phyloP scores from a whole-genome alignment of 352 stramenopile genomes.

The Pythium apleroticum region DNA sequence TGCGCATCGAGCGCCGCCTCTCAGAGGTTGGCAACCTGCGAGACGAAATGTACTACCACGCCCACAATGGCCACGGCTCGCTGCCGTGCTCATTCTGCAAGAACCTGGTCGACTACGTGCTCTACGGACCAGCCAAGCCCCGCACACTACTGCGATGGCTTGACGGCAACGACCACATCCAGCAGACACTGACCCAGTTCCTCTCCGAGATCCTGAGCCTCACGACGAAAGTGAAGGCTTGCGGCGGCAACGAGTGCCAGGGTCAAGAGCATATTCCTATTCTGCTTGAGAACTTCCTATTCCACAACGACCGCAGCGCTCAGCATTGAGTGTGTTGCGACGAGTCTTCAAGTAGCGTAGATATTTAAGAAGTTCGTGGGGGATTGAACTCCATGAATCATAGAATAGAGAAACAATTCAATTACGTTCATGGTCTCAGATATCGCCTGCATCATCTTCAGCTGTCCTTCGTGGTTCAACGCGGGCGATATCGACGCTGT shows the following conservation, averaged over 20 bases:
- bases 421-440: neutral
- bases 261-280: conserved; percentile 20
- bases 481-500: neutral
- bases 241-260: conserved; percentile 12
- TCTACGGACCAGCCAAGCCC: conserved; percentile 18
- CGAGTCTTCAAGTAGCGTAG: neutral
- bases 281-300: conserved; percentile 15
- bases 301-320: neutral
- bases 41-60: conserved; percentile 26
- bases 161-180: conserved; percentile 5
- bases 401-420: neutral
- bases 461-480: neutral
- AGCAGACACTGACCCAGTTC: conserved; percentile 19
- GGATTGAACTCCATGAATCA: neutral
- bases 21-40: conserved; percentile 24
- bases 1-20: conserved; percentile 18
- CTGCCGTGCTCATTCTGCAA: conserved; percentile 20
- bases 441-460: neutral
- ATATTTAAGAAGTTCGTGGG: neutral
- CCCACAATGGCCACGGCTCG: conserved; percentile 21
- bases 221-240: conserved; percentile 21
- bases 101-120: conserved; percentile 14
- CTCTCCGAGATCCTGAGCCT: conserved; percentile 15
- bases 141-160: conserved; percentile 11
- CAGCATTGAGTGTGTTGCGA: neutral